Conservation (phyloP, 768 basidiomycete species). For the Termitomyces sp. region DNA sequence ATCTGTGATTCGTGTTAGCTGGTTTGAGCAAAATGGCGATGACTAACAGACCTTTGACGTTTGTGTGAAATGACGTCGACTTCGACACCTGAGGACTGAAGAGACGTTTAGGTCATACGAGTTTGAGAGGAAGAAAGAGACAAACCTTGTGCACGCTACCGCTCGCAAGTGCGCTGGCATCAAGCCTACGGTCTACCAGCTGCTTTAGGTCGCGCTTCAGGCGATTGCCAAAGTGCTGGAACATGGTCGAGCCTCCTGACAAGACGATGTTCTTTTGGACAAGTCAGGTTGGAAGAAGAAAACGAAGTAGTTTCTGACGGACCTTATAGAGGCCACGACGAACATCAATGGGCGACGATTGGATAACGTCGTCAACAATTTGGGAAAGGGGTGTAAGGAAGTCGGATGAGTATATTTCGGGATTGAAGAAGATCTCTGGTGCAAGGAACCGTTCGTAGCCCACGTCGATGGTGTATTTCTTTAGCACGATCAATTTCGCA, state of each 20-base stretch:
- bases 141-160: slow-evolving; percentile 73
- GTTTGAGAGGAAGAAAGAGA: not conserved
- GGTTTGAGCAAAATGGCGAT: slow-evolving; percentile 1
- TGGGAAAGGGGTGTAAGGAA: slow-evolving; percentile 95
- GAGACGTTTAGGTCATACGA: not conserved
- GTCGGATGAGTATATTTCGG: slow-evolving; percentile 96
- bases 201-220: slow-evolving; percentile 94
- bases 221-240: slow-evolving; percentile 96
- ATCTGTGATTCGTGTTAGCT: slow-evolving; percentile 33
- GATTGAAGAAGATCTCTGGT: slow-evolving; percentile 99
- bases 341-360: slow-evolving; percentile 94
- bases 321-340: slow-evolving; percentile 95
- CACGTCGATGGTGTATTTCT: slow-evolving; percentile 94
- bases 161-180: slow-evolving; percentile 65
- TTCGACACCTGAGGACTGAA: slow-evolving; percentile 90
- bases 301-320: not conserved
- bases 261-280: slow-evolving; percentile 83
- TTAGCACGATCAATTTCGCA: not conserved
- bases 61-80: slow-evolving; percentile 99
- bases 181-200: slow-evolving; percentile 85
- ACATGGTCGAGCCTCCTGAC: slow-evolving; percentile 98
- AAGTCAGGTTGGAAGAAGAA: not conserved
- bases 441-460: slow-evolving; percentile 99
- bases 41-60: slow-evolving; percentile 67
- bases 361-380: slow-evolving; percentile 94